phyloP scores from a whole-genome alignment of 352 stramenopile species.

The Phytopythium vexans region DNA sequence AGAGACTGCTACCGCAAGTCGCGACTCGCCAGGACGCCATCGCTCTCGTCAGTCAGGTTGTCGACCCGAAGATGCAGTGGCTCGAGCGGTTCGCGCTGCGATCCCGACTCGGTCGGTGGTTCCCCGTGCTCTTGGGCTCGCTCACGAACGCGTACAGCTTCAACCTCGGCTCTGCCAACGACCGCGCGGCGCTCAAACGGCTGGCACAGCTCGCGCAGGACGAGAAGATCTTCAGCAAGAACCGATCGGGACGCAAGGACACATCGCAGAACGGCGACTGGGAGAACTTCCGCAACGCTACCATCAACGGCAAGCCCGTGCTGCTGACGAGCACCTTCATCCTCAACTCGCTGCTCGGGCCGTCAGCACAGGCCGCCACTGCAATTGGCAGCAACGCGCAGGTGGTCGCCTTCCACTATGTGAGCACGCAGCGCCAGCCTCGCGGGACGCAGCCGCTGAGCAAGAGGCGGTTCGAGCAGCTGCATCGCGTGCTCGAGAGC shows the following conservation, averaged over 20 bases:
- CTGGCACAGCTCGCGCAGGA: constrained; percentile 67
- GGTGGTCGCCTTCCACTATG: constrained; percentile 70
- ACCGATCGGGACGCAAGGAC: constrained; percentile 41
- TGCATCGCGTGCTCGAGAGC: constrained; percentile 30
- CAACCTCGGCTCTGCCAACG: constrained; percentile 33
- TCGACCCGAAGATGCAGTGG: constrained; percentile 46
- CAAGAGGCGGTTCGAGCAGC: constrained; percentile 51
- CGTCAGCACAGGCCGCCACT: constrained; percentile 9
- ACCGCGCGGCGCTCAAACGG: constrained; percentile 47
- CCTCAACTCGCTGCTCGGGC: constrained; percentile 56
- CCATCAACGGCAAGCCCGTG: constrained; percentile 50
- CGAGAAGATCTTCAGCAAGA: constrained; percentile 69
- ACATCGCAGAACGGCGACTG: constrained; percentile 87
- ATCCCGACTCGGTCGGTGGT: constrained; percentile 42
- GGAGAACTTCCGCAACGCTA: constrained; percentile 88
- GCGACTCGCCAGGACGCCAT: constrained; percentile 48
- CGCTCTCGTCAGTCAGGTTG: constrained; percentile 33
- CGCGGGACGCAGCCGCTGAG: constrained; percentile 47
- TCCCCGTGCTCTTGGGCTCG: constrained; percentile 62
- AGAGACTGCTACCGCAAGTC: constrained; percentile 62
- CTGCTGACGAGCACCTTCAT: constrained; percentile 70
- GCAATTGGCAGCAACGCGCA: background rate
- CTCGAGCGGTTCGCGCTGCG: constrained; percentile 54
- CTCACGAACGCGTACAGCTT: constrained; percentile 68
- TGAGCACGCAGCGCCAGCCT: constrained; percentile 74